Percentiles rank a stretch among this genome's conserved stretches.
Conservation (phyloP, 163 green algal species). For the Botryococcus braunii region DNA sequence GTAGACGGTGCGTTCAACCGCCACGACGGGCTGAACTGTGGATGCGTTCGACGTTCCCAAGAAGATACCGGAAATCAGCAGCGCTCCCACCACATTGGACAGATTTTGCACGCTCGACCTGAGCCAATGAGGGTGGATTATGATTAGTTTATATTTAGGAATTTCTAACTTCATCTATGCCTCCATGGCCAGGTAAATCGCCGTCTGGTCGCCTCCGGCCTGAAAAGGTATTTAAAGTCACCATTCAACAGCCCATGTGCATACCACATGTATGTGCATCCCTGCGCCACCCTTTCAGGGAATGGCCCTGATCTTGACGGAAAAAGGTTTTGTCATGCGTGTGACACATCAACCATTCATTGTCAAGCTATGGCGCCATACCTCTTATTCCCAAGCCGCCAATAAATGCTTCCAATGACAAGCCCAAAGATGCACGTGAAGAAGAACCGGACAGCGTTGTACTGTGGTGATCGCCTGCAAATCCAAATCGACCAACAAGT, state of each 20-base stretch:
- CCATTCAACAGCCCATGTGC: no score
- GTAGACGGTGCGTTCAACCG: slow-evolving; percentile 34
- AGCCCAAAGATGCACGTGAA: slow-evolving; percentile 19
- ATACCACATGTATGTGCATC: no score
- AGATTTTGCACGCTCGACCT: no score
- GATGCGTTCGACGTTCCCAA: slow-evolving; percentile 23
- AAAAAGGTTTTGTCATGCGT: neutral
- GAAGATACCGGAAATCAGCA: slow-evolving; percentile 20
- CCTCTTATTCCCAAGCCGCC: slow-evolving; percentile 16
- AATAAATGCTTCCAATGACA: slow-evolving; percentile 17
- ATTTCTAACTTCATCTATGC: no score
- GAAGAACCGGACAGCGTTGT: slow-evolving; percentile 14
- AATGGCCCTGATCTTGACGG: no score
- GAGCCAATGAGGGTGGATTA: no score
- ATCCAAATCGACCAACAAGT: neutral
- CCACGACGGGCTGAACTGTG: slow-evolving; percentile 30
- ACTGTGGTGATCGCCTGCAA: neutral
- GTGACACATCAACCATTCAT: neutral
- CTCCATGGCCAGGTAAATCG: no score
- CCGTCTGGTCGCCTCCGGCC: no score
- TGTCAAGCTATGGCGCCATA: neutral
- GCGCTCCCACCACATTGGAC: slow-evolving; percentile 11
- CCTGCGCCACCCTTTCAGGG: no score
- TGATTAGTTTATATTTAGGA: no score
- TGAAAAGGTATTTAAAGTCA: no score